A percentile compares a stretch with the other conserved stretches of the same genome.
Conservation (phyloP, 306 rosid genomes). For the apple (Malus domestica) region DNA sequence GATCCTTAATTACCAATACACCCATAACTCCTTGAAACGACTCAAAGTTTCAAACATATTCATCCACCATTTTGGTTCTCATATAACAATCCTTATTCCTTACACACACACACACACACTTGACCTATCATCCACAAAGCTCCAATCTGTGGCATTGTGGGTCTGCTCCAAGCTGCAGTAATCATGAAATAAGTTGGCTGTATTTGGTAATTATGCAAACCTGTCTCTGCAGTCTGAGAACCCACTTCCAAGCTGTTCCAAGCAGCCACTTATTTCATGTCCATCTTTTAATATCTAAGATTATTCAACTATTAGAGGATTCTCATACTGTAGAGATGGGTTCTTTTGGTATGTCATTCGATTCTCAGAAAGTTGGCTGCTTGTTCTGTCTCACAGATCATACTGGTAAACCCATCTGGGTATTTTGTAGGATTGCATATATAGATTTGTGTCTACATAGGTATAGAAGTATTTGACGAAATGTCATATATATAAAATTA, state of each 20-base stretch:
- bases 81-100: background rate
- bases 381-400: background rate
- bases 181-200: too few relatives aligned
- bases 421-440: background rate
- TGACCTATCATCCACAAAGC: background rate
- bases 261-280: background rate
- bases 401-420: background rate
- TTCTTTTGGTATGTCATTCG: background rate
- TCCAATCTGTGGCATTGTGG: background rate
- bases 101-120: background rate
- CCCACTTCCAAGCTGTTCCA: too few relatives aligned
- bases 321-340: background rate
- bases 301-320: background rate
- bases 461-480: background rate
- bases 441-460: background rate
- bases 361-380: background rate
- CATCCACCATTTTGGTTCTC: background rate
- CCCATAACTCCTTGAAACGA: background rate
- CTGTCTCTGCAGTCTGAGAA: too few relatives aligned
- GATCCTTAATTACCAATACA: background rate
- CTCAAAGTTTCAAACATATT: background rate
- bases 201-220: too few relatives aligned
- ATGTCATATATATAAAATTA: background rate
- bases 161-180: background rate
- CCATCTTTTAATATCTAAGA: background rate